Evolutionary conservation across 768 basidiomycete species (phyloP), one percentile per base, ranked within the genome.

Genomic region (Chalciporus sphaerocephalus): DNA sequence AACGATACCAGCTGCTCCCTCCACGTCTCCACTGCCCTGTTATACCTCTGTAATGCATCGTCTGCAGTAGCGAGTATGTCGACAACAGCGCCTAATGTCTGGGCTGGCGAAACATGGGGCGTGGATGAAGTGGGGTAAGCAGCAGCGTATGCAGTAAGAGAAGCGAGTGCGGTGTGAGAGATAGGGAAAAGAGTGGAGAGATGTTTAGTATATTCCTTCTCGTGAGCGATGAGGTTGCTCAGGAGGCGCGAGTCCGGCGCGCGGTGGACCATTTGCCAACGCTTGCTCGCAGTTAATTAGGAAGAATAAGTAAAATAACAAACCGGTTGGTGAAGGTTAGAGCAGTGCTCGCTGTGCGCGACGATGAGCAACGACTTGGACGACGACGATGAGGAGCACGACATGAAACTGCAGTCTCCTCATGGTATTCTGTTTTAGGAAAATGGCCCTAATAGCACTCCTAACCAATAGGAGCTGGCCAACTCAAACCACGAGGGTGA

Each of bases 181-280:
- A 75, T 58, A 38, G 79, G 76, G 18, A 89, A 71, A 32, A 87
- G 70, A 16, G 69, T 51, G n/a, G 60, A 55, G 22, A 89, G 70
- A 8, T 82, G 76, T 52, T 80, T 82, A 2, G 78, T 66, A 57
- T 86, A 85, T 27, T 85, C 84, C 58, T 85, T 87, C 63, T 90
- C 87, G 50, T 80, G 75, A 6, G 69, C 65, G 39, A 88, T 71
- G 23, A 91, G 76, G 58, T 85, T 82, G 2, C 72, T 67, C 44
- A 91, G 75, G 13, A 92, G 73, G 17, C 87, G 78, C 27, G 83
- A 81, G 70, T 90, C 87, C 9, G 82, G 69, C n/a, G 79, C 69
- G 20, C 84, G 75, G 61, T 86, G 85, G 39, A 85, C 81, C 85
- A 87, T 87, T 32, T 32, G 30, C 30, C 30, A 32, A 32, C 30